These are phyloP conservation scores for Gastrodia elata DNA, from an alignment of 106 monocot species.

Conservation along the genomic window DNA sequence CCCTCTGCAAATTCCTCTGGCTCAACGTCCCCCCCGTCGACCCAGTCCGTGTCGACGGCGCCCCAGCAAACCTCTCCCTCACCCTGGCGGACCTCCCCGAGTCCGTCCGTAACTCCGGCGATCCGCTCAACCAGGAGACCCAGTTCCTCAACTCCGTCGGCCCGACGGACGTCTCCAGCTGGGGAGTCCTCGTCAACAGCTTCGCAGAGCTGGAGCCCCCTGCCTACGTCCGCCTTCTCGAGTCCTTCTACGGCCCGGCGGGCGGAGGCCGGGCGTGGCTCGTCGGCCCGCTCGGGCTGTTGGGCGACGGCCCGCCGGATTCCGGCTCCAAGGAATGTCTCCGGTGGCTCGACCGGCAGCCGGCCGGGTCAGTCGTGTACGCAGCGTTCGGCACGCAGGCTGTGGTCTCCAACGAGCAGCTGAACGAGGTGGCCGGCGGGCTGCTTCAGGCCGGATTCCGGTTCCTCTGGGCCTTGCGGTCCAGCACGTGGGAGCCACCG, in stretches of 20 bases:
- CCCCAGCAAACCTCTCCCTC: background rate
- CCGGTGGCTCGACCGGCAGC: slow-evolving; percentile 11
- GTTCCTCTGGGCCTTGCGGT: slow-evolving; percentile 31
- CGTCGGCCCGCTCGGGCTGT: slow-evolving; percentile 11
- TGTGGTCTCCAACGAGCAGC: slow-evolving; percentile 14
- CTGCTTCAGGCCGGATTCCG: slow-evolving; percentile 10
- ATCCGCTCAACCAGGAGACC: slow-evolving; percentile 1
- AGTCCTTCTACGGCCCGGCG: background rate
- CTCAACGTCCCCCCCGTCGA: background rate
- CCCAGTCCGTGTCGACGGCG: background rate
- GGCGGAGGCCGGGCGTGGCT: slow-evolving; percentile 8
- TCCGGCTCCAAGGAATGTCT: background rate
- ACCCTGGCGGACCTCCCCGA: background rate
- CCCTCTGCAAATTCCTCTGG: background rate
- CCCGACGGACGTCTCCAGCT: background rate
- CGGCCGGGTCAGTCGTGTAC: slow-evolving; percentile 22
- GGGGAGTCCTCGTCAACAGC: slow-evolving; percentile 12
- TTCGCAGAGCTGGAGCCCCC: slow-evolving; percentile 7
- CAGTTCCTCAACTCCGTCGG: background rate
- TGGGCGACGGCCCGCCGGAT: background rate
- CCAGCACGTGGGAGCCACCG: slow-evolving; percentile 20
- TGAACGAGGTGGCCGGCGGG: slow-evolving; percentile 27
- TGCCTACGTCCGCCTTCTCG: background rate
- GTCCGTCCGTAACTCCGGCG: background rate
- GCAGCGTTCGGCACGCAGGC: slow-evolving; percentile 43